These are phyloP conservation scores for Coemansia sp. DNA, from an alignment of 192 early-diverging fungal species.

Conservation along the genomic window DNA sequence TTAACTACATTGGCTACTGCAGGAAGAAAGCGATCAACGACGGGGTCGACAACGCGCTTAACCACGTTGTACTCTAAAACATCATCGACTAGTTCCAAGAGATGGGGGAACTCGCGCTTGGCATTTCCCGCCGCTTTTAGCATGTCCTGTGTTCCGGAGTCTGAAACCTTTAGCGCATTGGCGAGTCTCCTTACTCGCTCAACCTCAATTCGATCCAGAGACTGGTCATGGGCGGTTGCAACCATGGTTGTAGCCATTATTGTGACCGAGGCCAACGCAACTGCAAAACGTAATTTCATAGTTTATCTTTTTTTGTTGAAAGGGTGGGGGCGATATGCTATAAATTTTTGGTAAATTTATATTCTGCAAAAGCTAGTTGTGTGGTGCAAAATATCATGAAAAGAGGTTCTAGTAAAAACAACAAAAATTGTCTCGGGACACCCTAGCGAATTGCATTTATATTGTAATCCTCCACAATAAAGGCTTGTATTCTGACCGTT, in stretches of 20 bases:
- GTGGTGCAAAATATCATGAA: no score
- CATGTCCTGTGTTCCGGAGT: constrained; percentile 47
- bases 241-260: constrained; percentile 6
- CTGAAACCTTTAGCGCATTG: constrained; percentile 48
- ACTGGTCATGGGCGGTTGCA: constrained; percentile 5
- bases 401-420: no score
- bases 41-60: constrained; percentile 45
- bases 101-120: constrained; percentile 49
- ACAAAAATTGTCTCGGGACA: no score
- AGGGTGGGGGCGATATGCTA: no score
- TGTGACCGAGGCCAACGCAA: background rate
- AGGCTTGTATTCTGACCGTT: no score
- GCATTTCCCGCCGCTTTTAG: constrained; percentile 42
- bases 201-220: constrained; percentile 39
- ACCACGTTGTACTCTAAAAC: constrained; percentile 42
- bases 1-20: constrained; percentile 34
- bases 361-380: background rate
- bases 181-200: constrained; percentile 45
- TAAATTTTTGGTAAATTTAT: constrained; percentile 7
- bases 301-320: background rate
- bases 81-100: constrained; percentile 46
- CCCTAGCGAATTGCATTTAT: no score
- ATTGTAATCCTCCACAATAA: no score
- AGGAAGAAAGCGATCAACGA: constrained; percentile 49
- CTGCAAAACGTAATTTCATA: constrained; percentile 7